Conservation (phyloP, 345 rosid species). For the Diplotaxis tenuifolia region DNA sequence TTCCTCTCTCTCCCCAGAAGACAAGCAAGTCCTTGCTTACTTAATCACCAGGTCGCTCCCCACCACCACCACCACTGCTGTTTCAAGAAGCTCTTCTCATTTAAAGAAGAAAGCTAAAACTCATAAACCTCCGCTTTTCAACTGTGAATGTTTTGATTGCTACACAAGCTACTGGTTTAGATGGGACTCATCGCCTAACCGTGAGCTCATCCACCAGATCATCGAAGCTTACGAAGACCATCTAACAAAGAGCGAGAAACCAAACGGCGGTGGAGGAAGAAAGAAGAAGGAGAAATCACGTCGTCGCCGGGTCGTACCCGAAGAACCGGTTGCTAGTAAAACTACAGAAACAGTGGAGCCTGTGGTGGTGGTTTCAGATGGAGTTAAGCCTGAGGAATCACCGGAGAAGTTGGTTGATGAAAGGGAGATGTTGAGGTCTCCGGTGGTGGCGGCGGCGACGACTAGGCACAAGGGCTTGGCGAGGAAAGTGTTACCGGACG, state of each 20-base stretch:
- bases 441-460: not conserved
- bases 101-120: not conserved
- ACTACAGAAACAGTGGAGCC: too few species aligned
- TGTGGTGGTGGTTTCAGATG: not conserved
- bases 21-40: slow-evolving; percentile 81
- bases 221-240: slow-evolving; percentile 89
- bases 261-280: slow-evolving; percentile 22
- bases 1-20: slow-evolving; percentile 58
- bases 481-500: slow-evolving; percentile 91
- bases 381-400: not conserved
- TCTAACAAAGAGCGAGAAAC: slow-evolving; percentile 44
- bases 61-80: slow-evolving; percentile 4
- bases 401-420: not conserved
- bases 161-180: slow-evolving; percentile 73
- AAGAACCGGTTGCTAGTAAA: not conserved
- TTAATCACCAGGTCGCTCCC: slow-evolving; percentile 62
- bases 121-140: slow-evolving; percentile 47
- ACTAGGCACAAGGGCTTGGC: slow-evolving; percentile 60
- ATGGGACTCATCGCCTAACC: slow-evolving; percentile 80
- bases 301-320: slow-evolving; percentile 1
- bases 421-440: not conserved
- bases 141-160: slow-evolving; percentile 79
- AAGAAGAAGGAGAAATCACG: slow-evolving; percentile 41
- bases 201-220: slow-evolving; percentile 69
- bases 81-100: not conserved